Conservation (phyloP, 805 yeast species). For the Maudiozyma saulgeensis region DNA sequence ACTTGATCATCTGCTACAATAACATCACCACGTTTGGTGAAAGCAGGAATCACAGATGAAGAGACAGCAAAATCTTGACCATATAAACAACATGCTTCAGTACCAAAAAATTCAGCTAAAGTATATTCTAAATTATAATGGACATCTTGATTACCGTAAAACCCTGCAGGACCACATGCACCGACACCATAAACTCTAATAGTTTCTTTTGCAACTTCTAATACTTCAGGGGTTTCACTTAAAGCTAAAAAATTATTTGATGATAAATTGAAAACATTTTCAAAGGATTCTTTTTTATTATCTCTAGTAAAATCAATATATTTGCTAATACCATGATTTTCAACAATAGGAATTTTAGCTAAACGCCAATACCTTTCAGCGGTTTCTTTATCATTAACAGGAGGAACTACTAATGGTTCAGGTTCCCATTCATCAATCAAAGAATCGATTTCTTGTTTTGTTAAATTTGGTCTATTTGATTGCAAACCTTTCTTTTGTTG, state of each 20-base stretch:
- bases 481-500: slow-evolving; percentile 69
- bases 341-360: slow-evolving; percentile 51
- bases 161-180: slow-evolving; percentile 97
- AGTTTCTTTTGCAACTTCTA: slow-evolving; percentile 44
- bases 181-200: slow-evolving; percentile 82
- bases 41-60: slow-evolving; percentile 83
- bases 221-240: slow-evolving; percentile 39
- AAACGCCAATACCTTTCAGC: slow-evolving; percentile 41
- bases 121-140: slow-evolving; percentile 73
- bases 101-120: slow-evolving; percentile 63
- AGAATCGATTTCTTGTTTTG: slow-evolving; percentile 62
- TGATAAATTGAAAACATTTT: slow-evolving; percentile 52
- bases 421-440: slow-evolving; percentile 89
- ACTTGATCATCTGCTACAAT: slow-evolving; percentile 79
- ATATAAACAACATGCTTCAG: slow-evolving; percentile 72
- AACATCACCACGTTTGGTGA: slow-evolving; percentile 89
- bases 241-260: slow-evolving; percentile 64
- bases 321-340: slow-evolving; percentile 41
- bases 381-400: not conserved
- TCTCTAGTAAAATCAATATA: slow-evolving; percentile 21
- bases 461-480: slow-evolving; percentile 54
- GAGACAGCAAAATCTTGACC: slow-evolving; percentile 90
- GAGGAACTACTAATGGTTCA: slow-evolving; percentile 54
- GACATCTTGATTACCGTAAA: slow-evolving; percentile 90
- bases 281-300: slow-evolving; percentile 22